Conservation (phyloP, 768 basidiomycete species). For the Leccinum subtestaceum region DNA sequence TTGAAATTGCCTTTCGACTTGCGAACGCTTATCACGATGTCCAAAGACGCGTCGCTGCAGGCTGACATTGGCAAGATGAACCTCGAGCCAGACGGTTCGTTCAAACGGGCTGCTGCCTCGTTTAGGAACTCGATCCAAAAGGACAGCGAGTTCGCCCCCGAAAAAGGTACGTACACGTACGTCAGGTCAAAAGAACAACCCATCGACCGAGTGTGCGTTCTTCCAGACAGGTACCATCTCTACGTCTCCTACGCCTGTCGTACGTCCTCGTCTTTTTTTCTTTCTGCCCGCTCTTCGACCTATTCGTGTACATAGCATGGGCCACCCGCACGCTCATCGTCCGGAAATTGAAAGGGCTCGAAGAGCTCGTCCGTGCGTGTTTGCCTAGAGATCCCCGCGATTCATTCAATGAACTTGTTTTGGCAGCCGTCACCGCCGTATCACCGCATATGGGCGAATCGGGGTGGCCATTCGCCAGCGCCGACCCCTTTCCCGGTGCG, state of each 20-base stretch:
- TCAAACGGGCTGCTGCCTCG: constrained; percentile 50
- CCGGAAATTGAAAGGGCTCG: constrained; percentile 88
- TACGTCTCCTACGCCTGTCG: constrained; percentile 88
- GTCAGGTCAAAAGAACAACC: no score
- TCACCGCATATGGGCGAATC: constrained; percentile 81
- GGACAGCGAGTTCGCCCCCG: constrained; percentile 66
- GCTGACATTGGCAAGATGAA: constrained; percentile 56
- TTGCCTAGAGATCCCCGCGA: background rate
- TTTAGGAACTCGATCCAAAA: constrained; percentile 59
- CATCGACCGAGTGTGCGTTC: background rate
- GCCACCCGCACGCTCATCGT: constrained; percentile 88
- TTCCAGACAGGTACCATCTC: constrained; percentile 81
- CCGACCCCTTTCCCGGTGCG: constrained; percentile 65
- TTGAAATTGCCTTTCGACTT: background rate
- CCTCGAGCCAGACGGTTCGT: constrained; percentile 60
- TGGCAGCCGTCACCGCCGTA: constrained; percentile 70
- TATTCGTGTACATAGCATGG: constrained; percentile 60
- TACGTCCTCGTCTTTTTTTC: constrained; percentile 33
- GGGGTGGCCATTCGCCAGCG: constrained; percentile 86
- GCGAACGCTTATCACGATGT: constrained; percentile 22
- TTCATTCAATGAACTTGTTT: background rate
- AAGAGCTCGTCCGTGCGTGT: constrained; percentile 72
- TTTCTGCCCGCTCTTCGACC: background rate
- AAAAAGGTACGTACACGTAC: constrained; percentile 54
- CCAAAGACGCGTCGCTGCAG: constrained; percentile 35